A percentile compares a stretch with the other conserved stretches of the same genome.
These are phyloP conservation scores for Takashimella tepidaria DNA, from an alignment of 1,284 basidiomycete genomes.

Conservation along the genomic window DNA sequence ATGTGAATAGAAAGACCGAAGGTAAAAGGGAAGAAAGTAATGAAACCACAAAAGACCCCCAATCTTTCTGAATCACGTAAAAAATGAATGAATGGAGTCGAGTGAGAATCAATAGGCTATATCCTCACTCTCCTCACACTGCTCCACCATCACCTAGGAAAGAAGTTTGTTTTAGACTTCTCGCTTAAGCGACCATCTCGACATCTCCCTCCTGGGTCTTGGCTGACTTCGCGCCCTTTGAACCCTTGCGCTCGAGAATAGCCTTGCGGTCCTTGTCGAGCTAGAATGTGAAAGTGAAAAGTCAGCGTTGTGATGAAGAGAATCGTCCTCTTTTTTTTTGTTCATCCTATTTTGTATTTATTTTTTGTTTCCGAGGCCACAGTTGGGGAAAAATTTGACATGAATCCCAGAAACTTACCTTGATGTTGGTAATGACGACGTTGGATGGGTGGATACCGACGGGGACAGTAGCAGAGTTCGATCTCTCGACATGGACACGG, in stretches of 20 bases:
- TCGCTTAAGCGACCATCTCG: neutral
- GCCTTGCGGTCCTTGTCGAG: slow-evolving; percentile 51
- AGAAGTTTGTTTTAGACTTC: too few species aligned
- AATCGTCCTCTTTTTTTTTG: too few species aligned
- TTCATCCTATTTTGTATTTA: too few species aligned
- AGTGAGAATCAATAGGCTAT: too few species aligned
- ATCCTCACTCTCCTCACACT: too few species aligned
- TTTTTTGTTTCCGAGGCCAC: too few species aligned
- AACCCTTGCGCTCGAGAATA: slow-evolving; percentile 51
- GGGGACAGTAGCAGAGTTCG: slow-evolving; percentile 87
- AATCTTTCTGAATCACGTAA: too few species aligned
- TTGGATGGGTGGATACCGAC: slow-evolving; percentile 97
- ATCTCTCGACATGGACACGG: slow-evolving; percentile 96
- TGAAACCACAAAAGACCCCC: neutral
- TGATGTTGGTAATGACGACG: slow-evolving; percentile 88
- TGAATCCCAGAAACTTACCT: too few species aligned
- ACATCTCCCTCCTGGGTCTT: slow-evolving; percentile 15
- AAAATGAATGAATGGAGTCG: too few species aligned
- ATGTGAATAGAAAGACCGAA: neutral
- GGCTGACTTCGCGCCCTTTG: slow-evolving; percentile 36
- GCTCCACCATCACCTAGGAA: too few species aligned
- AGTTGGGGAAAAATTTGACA: too few species aligned
- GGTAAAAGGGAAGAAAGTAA: neutral
- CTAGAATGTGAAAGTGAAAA: too few species aligned
- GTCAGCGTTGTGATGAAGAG: slow-evolving; percentile 54